Evolutionary conservation across 2,329 filamentous ascomycete species (phyloP).

Genomic region (Trichoderma sp.): DNA sequence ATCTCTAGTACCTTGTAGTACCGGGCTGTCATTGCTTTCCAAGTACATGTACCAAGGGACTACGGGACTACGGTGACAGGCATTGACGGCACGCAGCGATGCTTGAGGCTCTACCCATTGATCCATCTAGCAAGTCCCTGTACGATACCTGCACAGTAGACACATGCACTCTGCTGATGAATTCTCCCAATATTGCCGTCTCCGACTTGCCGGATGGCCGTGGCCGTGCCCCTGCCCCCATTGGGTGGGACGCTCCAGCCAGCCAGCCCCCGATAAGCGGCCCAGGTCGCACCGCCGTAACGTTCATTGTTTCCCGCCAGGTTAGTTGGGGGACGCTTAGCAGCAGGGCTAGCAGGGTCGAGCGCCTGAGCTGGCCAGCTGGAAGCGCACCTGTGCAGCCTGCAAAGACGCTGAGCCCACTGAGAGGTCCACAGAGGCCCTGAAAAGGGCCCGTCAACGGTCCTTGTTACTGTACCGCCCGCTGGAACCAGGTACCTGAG

Average conservation of each 20-base stretch:
- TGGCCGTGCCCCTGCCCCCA: not conserved
- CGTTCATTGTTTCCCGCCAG: not conserved
- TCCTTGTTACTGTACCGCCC: not conserved
- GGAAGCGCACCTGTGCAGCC: not conserved
- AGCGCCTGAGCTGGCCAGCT: conserved; percentile 1
- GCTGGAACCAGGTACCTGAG: conserved; percentile 12
- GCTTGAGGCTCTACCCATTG: not conserved
- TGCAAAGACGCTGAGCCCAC: not conserved
- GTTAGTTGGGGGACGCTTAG: not conserved
- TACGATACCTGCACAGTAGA: not conserved
- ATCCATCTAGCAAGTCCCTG: not conserved
- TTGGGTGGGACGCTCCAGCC: not conserved
- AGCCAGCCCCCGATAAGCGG: conserved; percentile 1
- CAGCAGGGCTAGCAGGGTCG: not conserved
- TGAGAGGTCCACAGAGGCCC: conserved; percentile 8
- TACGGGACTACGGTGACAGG: too few relatives aligned
- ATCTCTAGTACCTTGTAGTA: too few relatives aligned
- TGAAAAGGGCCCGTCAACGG: not conserved
- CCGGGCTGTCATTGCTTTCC: too few relatives aligned
- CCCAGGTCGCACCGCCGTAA: not conserved
- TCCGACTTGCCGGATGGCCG: conserved; percentile 6
- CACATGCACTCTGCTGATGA: not conserved
- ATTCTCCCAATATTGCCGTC: not conserved
- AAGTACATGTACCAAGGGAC: too few relatives aligned
- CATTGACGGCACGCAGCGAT: not conserved